Base-by-base conservation (phyloP, 2,329 filamentous ascomycete genomes). In the Penicillium freii region DNA sequence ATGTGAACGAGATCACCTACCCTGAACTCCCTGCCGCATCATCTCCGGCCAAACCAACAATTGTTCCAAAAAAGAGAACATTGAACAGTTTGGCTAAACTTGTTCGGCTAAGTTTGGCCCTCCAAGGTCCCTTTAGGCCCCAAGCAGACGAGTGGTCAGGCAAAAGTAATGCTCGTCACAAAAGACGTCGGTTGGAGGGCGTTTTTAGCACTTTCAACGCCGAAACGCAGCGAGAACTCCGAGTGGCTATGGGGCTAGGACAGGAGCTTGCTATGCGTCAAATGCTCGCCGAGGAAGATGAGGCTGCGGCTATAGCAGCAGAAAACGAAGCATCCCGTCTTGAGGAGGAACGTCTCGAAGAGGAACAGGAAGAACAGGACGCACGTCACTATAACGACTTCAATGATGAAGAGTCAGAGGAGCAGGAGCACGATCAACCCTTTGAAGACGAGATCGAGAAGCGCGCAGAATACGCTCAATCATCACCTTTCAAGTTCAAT, bases 221-320 rank as follows among this genome's bases (percentile, higher is more conserved):
- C 9, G 69, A 73, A 3, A 76, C 72, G 21, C 69, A 73, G 62
- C 69, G 73, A 59, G 73, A 78, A 59, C 56, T 80, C 54, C 69
- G 73, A 57, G 74, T 73, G 45, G 75, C 74, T 29, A 64, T 79
- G 44, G 67, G 72, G 10, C 72, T 80, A 60, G 78, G 75, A 9
- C 76, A 79, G 59, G 69, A 75, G 54, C 68, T 79, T 51, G 76
- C 74, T 11, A 77, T 71, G 60, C 67, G 70, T 44, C 71, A 71
- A 44, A 65, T 62, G 51, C 51, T 62, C 38, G 50, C 57, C 7
- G 53, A 59, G 31, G 40, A 45, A 34, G 60, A 63, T 46, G 34
- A 52, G 42, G 57, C 57, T 43, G 42, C 40, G 4, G 48, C 54
- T 29, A 34, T 47, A 8, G 54, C 42, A 40, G 54, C 54, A 51